These are phyloP conservation scores for Colletotrichum karsti DNA, from an alignment of 2,329 filamentous ascomycete genomes.

Conservation along the genomic window DNA sequence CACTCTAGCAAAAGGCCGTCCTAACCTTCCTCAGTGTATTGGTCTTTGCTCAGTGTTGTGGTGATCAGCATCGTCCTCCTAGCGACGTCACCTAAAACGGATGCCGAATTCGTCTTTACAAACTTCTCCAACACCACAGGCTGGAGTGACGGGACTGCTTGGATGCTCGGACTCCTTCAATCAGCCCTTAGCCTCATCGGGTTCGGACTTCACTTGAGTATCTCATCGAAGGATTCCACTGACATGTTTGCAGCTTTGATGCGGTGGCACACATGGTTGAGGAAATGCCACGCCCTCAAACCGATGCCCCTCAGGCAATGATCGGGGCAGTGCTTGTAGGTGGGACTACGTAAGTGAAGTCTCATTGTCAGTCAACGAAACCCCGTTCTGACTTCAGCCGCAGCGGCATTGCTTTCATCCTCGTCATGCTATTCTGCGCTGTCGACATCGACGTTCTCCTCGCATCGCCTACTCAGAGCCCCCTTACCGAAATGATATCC, in stretches of 20 bases:
- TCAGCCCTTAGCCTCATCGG: conserved; percentile 44
- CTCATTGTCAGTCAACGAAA: fast-evolving
- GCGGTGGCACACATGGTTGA: conserved; percentile 42
- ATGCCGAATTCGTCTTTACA: conserved; percentile 51
- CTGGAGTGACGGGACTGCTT: conserved; percentile 55
- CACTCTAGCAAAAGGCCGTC: no score
- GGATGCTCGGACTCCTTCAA: conserved; percentile 56
- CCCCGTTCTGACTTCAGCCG: not conserved
- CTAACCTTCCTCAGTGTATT: conserved; percentile 40
- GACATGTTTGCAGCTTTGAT: conserved; percentile 38
- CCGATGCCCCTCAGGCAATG: conserved; percentile 44
- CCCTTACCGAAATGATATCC: conserved; percentile 49
- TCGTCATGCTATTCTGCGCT: conserved; percentile 53
- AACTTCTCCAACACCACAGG: conserved; percentile 54
- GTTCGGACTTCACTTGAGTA: conserved; percentile 51
- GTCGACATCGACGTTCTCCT: conserved; percentile 48
- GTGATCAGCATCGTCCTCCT: conserved; percentile 53
- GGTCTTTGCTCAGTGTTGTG: conserved; percentile 50
- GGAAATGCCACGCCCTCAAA: conserved; percentile 40
- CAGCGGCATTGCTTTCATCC: conserved; percentile 47
- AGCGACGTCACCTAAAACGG: conserved; percentile 51
- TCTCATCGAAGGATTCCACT: not conserved
- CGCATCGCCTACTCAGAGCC: conserved; percentile 48
- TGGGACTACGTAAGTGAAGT: conserved; percentile 42
- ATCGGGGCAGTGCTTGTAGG: conserved; percentile 47